Conservation (phyloP, 2,329 filamentous ascomycete species). For the Cordyceps sp. region DNA sequence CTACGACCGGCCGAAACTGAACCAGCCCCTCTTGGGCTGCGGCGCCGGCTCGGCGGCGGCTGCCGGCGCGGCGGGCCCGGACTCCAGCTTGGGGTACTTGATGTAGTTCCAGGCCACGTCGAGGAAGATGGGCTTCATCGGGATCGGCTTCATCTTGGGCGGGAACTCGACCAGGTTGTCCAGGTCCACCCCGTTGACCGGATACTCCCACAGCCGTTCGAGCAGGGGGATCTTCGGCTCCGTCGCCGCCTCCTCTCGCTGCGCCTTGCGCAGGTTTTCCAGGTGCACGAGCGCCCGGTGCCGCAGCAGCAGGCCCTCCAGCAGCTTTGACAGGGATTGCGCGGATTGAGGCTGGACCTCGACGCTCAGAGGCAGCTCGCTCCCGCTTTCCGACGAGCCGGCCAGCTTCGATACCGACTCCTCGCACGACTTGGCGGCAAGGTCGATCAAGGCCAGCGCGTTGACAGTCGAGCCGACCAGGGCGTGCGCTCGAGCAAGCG, state of each 20-base stretch:
- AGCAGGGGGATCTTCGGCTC: constrained; percentile 39
- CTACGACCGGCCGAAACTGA: constrained; percentile 46
- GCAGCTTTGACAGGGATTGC: constrained; percentile 39
- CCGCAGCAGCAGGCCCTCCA: constrained; percentile 59
- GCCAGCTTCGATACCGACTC: constrained; percentile 33
- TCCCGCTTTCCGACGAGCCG: constrained; percentile 11
- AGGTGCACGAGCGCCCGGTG: constrained; percentile 78
- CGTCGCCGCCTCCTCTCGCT: constrained; percentile 20
- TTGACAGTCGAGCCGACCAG: constrained; percentile 57
- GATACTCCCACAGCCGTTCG: constrained; percentile 61
- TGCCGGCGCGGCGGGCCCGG: constrained; percentile 11
- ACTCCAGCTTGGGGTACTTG: constrained; percentile 56
- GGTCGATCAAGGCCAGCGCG: constrained; percentile 69
- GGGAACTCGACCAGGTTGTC: constrained; percentile 75
- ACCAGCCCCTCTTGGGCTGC: constrained; percentile 53
- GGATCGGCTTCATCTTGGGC: constrained; percentile 64
- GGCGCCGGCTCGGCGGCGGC: constrained; percentile 18
- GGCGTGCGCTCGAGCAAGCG: constrained; percentile 72
- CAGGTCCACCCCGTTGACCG: constrained; percentile 53
- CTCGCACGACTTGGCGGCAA: constrained; percentile 47
- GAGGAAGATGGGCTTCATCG: constrained; percentile 88
- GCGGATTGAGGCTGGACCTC: constrained; percentile 45
- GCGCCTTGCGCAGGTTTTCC: constrained; percentile 41
- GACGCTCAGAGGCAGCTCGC: constrained; percentile 40
- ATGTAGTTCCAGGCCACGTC: constrained; percentile 98